Evolutionary conservation across 202 grass and related monocot species (phyloP).

Genomic region (Schoenoplectus tabernaemontani): DNA sequence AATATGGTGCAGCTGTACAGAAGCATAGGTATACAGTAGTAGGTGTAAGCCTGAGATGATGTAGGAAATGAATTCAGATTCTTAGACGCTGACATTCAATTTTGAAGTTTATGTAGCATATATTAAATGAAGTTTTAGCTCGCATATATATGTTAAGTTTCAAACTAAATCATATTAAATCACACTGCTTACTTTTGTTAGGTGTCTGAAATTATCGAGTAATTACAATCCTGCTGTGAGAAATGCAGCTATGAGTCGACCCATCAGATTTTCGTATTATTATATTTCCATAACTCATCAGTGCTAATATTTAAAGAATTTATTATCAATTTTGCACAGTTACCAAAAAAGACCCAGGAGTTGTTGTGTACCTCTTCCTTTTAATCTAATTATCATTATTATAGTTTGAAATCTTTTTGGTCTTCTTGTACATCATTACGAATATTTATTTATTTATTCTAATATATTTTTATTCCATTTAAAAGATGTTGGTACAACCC

Average conservation of each 20-base stretch:
- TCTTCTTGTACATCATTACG: neutral
- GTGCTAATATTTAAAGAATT: no score
- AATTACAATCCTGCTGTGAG: constrained; percentile 81
- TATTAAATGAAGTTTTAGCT: neutral
- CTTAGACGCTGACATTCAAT: neutral
- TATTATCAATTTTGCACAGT: no score
- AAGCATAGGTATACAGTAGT: no score
- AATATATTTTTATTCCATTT: no score
- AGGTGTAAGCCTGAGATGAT: neutral
- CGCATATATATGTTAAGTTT: neutral
- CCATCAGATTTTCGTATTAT: no score
- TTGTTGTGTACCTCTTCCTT: neutral
- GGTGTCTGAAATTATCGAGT: constrained; percentile 73
- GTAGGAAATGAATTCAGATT: neutral
- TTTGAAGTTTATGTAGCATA: neutral
- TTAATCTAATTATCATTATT: neutral
- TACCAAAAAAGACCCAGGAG: neutral
- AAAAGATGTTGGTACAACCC: constrained; percentile 84
- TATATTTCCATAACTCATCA: no score
- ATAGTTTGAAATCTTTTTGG: neutral
- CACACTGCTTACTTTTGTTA: constrained; percentile 32
- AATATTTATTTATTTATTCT: neutral
- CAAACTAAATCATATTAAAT: neutral
- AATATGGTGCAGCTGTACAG: neutral
- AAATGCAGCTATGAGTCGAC: constrained; percentile 83